A percentile compares a stretch with the other conserved stretches of the same genome.
Conservation (phyloP, 108 stramenopile species). For the Schizochytrium sp. region DNA sequence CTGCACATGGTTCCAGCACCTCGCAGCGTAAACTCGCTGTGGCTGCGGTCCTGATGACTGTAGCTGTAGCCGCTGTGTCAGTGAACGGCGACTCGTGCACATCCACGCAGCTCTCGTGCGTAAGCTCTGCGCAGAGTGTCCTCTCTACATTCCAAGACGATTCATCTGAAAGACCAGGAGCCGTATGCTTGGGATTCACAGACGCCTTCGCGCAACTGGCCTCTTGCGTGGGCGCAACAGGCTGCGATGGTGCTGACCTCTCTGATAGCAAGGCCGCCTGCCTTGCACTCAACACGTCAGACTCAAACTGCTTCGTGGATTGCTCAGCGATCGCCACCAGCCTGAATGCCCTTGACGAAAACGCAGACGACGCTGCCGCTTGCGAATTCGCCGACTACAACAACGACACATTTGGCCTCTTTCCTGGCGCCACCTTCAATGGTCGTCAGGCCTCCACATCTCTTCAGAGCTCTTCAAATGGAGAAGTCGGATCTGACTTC, state of each 20-base stretch:
- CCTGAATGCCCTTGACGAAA: not conserved
- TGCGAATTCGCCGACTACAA: not conserved
- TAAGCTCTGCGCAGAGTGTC: not conserved
- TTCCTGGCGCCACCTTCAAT: slow-evolving; percentile 5
- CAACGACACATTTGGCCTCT: not conserved
- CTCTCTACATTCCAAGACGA: not conserved
- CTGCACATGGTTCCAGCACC: not conserved
- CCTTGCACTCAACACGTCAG: not conserved
- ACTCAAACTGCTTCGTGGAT: slow-evolving; percentile 26
- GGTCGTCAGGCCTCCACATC: not conserved
- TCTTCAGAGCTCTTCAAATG: not conserved
- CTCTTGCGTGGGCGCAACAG: slow-evolving; percentile 9
- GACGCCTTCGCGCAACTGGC: slow-evolving; percentile 51
- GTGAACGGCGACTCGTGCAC: slow-evolving; percentile 6
- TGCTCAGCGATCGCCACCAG: slow-evolving; percentile 10
- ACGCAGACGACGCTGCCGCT: not conserved
- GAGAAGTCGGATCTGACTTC: not conserved
- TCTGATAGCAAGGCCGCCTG: not conserved
- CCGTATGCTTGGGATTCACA: not conserved
- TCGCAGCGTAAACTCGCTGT: not conserved
- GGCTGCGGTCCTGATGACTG: not conserved
- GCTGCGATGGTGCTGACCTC: slow-evolving; percentile 34
- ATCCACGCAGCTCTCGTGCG: slow-evolving; percentile 21
- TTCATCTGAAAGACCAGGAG: not conserved
- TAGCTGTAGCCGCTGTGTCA: not conserved